Conservation (phyloP, 345 rosid species). For the Lepidium sativum region DNA sequence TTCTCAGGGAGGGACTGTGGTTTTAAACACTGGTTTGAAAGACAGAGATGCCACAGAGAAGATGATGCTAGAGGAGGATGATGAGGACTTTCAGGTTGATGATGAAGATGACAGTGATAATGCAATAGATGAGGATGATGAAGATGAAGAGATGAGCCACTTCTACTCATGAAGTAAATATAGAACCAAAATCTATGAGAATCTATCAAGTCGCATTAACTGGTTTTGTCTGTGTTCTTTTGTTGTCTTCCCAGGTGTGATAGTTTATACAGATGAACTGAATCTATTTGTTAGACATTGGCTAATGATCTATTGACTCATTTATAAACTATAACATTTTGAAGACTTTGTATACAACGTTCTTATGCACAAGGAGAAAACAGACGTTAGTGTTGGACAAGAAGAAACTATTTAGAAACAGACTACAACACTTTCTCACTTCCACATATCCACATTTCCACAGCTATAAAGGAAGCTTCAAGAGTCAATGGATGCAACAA, state of each 20-base stretch:
- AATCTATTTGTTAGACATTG: background rate
- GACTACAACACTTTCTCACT: background rate
- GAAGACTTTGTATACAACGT: slow-evolving; percentile 3
- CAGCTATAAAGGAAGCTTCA: background rate
- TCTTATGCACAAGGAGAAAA: slow-evolving; percentile 12
- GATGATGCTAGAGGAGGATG: slow-evolving; percentile 33
- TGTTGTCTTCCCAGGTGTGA: background rate
- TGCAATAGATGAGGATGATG: slow-evolving; percentile 50
- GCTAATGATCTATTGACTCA: background rate
- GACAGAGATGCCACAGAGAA: slow-evolving; percentile 36
- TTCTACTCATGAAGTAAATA: slow-evolving; percentile 22
- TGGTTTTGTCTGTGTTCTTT: background rate
- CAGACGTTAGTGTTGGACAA: background rate
- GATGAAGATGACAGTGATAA: slow-evolving; percentile 34
- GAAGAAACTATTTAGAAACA: slow-evolving; percentile 1
- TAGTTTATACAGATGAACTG: background rate
- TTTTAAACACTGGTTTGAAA: slow-evolving; percentile 62
- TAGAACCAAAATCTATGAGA: background rate
- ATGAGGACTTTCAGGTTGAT: slow-evolving; percentile 30
- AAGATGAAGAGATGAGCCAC: slow-evolving; percentile 47
- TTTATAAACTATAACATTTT: background rate
- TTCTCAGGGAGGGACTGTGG: slow-evolving; percentile 59
- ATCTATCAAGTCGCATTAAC: background rate
- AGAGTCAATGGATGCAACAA: background rate
- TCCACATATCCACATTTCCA: background rate